A percentile compares a stretch with the other conserved stretches of the same genome.
These are phyloP conservation scores for Diplogelasinospora grovesii DNA, from an alignment of 495 filamentous ascomycete genomes.

Conservation along the genomic window DNA sequence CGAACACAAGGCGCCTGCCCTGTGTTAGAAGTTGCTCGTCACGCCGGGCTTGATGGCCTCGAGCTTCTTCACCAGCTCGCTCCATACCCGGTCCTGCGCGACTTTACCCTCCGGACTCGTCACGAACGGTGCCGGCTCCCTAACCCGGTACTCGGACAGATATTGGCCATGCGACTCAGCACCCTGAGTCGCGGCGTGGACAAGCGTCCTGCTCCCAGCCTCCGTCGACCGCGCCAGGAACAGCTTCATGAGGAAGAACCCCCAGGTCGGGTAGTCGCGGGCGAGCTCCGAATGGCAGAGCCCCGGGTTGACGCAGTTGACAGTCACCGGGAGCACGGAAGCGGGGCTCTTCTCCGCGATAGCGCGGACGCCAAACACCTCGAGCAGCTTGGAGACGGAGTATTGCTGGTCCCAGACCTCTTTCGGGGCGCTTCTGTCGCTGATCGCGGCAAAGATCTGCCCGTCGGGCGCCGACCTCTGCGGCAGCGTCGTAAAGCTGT, in stretches of 20 bases:
- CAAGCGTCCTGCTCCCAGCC: constrained; percentile 37
- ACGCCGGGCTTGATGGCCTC: constrained; percentile 33
- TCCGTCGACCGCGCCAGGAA: constrained; percentile 34
- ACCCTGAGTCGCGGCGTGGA: constrained; percentile 29
- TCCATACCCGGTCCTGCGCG: constrained; percentile 37
- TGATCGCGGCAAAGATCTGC: constrained; percentile 4
- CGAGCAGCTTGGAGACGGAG: constrained; percentile 35
- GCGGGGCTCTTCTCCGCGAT: constrained; percentile 14
- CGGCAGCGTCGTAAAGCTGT: constrained; percentile 4
- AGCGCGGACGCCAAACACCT: constrained; percentile 32
- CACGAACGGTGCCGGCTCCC: background rate
- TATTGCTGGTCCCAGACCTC: constrained; percentile 20
- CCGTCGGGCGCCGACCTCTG: background rate
- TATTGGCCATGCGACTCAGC: constrained; percentile 39
- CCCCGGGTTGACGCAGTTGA: constrained; percentile 10
- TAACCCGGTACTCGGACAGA: constrained; percentile 29
- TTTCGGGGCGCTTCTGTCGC: background rate
- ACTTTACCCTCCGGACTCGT: background rate
- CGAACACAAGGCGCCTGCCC: too few relatives aligned
- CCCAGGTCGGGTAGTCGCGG: background rate
- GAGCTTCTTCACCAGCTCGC: constrained; percentile 44
- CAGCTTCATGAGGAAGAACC: constrained; percentile 19
- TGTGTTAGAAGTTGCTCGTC: constrained; percentile 11
- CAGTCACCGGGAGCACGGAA: background rate
- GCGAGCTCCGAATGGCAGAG: constrained; percentile 6